Evolutionary conservation across 2,329 filamentous ascomycete genomes (phyloP).

Genomic region (Onygena corvina): DNA sequence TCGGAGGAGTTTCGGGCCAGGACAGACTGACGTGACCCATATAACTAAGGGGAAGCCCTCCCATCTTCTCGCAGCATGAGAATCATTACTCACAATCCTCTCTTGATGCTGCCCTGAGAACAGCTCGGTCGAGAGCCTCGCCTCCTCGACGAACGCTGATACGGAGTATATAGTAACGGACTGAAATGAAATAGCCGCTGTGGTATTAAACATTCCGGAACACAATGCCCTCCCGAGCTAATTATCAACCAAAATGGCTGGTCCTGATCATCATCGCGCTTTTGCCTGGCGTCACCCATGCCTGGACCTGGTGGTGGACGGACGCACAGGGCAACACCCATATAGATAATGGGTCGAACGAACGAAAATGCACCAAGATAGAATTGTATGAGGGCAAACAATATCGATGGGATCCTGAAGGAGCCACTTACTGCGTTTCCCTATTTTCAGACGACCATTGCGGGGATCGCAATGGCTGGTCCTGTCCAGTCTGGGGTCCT

Average conservation of each 20-base stretch:
- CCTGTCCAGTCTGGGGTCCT: conserved; percentile 10
- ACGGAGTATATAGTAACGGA: neutral
- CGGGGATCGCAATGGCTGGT: conserved; percentile 10
- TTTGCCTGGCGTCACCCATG: neutral
- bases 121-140: no score
- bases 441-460: conserved; percentile 10
- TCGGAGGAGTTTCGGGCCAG: neutral
- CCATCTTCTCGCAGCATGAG: no score
- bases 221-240: neutral
- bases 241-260: neutral
- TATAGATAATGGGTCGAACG: conserved; percentile 4
- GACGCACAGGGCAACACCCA: conserved; percentile 2
- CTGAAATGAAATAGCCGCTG: neutral
- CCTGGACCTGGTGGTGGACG: conserved; percentile 11
- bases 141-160: no score
- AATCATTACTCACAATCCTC: no score
- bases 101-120: no score
- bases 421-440: conserved; percentile 4
- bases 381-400: conserved; percentile 8
- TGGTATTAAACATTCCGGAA: neutral
- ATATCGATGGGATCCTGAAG: conserved; percentile 12
- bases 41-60: neutral
- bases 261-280: conserved; percentile 2
- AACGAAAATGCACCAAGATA: conserved; percentile 8
- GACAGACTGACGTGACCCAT: neutral